phyloP scores from a whole-genome alignment of 306 rosid genomes.

The Canavalia ensiformis region DNA sequence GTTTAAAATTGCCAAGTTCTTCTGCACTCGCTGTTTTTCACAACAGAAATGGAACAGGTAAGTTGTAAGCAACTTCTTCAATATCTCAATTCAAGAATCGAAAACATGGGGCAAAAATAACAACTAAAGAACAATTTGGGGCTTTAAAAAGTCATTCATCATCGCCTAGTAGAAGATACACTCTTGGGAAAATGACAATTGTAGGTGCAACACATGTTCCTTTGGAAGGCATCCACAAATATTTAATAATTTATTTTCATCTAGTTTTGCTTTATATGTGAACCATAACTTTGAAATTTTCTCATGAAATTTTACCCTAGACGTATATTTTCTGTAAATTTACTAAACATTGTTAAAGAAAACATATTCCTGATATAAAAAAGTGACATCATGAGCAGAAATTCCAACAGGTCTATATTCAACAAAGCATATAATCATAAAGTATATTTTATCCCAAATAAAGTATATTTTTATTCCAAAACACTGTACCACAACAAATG shows the following conservation, averaged over 20 bases:
- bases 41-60: slow-evolving; percentile 40
- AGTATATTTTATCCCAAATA: not conserved
- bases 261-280: not conserved
- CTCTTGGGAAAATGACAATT: too few species aligned
- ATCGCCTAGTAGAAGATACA: too few species aligned
- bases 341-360: not conserved
- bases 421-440: slow-evolving; percentile 11
- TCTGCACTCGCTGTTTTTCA: slow-evolving; percentile 88
- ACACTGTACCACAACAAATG: slow-evolving; percentile 4
- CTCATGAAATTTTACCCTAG: not conserved
- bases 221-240: slow-evolving; percentile 5
- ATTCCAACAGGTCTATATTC: slow-evolving; percentile 27
- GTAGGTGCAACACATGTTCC: not conserved
- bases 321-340: slow-evolving; percentile 9
- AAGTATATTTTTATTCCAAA: not conserved
- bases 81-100: slow-evolving; percentile 18
- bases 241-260: slow-evolving; percentile 13
- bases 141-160: not conserved
- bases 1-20: slow-evolving; percentile 87
- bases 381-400: not conserved
- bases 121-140: not conserved
- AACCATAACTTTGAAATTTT: not conserved
- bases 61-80: slow-evolving; percentile 32
- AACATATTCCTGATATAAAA: not conserved
- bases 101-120: not conserved